phyloP scores from a whole-genome alignment of 2,329 filamentous ascomycete genomes.

The Aspergillus piperis region DNA sequence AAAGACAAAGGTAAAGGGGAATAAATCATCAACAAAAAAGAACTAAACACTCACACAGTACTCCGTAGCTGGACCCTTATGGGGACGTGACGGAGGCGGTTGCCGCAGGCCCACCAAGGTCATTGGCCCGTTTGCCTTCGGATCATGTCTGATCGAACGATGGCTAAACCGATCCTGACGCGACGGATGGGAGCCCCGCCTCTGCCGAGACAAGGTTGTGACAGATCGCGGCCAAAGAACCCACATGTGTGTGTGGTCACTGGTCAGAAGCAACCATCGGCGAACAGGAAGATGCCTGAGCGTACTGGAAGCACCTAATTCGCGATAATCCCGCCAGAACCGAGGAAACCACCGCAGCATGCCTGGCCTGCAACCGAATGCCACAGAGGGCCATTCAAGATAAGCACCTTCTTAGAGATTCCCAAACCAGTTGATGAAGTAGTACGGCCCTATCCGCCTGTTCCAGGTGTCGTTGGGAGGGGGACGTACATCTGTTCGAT shows the following conservation, averaged over 20 bases:
- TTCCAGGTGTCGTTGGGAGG: neutral
- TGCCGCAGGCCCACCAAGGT: neutral
- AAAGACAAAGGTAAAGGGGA: neutral
- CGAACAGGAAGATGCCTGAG: neutral
- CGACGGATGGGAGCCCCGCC: neutral
- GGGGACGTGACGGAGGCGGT: neutral
- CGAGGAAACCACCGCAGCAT: neutral
- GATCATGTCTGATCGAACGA: neutral
- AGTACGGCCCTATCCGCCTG: conserved; percentile 1
- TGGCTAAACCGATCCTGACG: conserved; percentile 1
- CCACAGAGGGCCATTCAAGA: neutral
- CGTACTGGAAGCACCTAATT: neutral
- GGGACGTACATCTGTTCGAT: neutral
- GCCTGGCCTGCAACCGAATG: neutral
- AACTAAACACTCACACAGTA: neutral
- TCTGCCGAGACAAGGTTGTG: conserved; percentile 3
- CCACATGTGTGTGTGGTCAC: neutral
- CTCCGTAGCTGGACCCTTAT: neutral
- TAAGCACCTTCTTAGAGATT: neutral
- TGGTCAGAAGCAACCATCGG: neutral
- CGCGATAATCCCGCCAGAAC: neutral
- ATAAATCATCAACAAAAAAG: neutral
- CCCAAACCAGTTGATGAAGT: neutral
- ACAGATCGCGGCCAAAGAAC: neutral
- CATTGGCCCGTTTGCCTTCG: neutral